phyloP scores from a whole-genome alignment of 352 stramenopile genomes.

The Globisporangium recalcitrans region DNA sequence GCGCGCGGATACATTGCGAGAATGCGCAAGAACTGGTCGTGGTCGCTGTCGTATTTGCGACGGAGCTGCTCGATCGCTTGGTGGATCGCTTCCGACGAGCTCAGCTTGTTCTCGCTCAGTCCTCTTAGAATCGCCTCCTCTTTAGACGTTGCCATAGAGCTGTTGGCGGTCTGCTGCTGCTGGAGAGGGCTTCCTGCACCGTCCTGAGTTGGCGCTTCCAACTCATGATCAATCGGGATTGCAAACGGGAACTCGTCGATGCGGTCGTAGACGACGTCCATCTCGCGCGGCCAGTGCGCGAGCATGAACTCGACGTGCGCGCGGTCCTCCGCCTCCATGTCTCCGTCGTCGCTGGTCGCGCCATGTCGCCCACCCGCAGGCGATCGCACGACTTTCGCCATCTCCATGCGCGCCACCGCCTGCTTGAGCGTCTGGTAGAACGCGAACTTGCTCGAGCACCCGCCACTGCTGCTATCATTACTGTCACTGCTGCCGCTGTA shows the following conservation, averaged over 20 bases:
- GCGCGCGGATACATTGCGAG: conserved; percentile 44
- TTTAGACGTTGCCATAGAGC: conserved; percentile 1
- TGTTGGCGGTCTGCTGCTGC: neutral
- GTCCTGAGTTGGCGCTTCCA: conserved; percentile 14
- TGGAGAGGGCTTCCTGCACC: neutral
- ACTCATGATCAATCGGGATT: conserved; percentile 31
- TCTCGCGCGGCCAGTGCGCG: conserved; percentile 46
- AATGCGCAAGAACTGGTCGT: conserved; percentile 29
- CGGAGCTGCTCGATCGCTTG: conserved; percentile 33
- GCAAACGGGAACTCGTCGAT: conserved; percentile 31
- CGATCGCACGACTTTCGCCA: conserved; percentile 16
- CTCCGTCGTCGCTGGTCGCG: neutral
- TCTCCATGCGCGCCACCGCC: conserved; percentile 28
- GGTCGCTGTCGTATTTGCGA: conserved; percentile 18
- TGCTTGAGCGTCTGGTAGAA: conserved; percentile 37
- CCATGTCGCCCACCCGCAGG: neutral
- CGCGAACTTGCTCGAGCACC: conserved; percentile 17
- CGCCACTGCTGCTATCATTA: neutral
- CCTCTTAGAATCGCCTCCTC: conserved; percentile 49
- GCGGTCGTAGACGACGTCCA: conserved; percentile 33
- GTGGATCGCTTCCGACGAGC: conserved; percentile 41
- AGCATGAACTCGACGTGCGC: conserved; percentile 37
- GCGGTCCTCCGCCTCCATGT: conserved; percentile 14
- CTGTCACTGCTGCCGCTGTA: too few relatives aligned
- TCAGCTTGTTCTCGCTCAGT: conserved; percentile 36